These are phyloP conservation scores for Pisolithus orientalis DNA, from an alignment of 768 basidiomycete species.

Conservation along the genomic window DNA sequence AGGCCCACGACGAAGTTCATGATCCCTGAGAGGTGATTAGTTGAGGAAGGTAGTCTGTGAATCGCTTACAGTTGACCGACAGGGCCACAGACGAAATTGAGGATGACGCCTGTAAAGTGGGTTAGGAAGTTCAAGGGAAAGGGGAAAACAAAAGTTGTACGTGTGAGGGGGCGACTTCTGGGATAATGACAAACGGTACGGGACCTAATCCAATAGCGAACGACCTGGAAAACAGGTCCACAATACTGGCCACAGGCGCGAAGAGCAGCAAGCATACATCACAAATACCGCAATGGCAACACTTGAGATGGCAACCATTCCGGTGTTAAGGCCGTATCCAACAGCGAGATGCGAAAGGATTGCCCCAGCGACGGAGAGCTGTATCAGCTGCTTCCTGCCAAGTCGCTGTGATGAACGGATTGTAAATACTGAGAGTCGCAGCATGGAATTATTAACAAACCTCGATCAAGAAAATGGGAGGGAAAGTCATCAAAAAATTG, in stretches of 20 bases:
- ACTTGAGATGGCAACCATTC: constrained; percentile 56
- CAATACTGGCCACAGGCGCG: background rate
- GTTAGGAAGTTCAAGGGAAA: background rate
- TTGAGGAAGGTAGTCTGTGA: background rate
- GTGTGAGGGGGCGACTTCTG: constrained; percentile 79
- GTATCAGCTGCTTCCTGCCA: constrained; percentile 67
- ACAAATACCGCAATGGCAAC: constrained; percentile 75
- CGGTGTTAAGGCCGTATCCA: constrained; percentile 64
- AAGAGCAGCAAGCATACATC: constrained; percentile 40
- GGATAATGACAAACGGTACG: constrained; percentile 86
- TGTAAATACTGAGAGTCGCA: constrained; percentile 1
- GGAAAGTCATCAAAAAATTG: constrained; percentile 71
- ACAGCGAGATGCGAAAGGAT: constrained; percentile 58
- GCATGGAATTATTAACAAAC: constrained; percentile 29
- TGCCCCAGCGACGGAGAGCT: constrained; percentile 60
- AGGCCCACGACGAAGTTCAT: constrained; percentile 82
- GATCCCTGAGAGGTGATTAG: constrained; percentile 49
- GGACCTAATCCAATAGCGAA: constrained; percentile 91
- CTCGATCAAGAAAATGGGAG: constrained; percentile 83
- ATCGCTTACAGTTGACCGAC: constrained; percentile 58
- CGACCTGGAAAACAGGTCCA: constrained; percentile 40
- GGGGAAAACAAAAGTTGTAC: constrained; percentile 36
- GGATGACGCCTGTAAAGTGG: constrained; percentile 57
- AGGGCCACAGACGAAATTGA: constrained; percentile 71
- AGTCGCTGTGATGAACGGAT: constrained; percentile 42